These are phyloP conservation scores for Garcia nutans DNA, from an alignment of 345 rosid species.

Conservation along the genomic window DNA sequence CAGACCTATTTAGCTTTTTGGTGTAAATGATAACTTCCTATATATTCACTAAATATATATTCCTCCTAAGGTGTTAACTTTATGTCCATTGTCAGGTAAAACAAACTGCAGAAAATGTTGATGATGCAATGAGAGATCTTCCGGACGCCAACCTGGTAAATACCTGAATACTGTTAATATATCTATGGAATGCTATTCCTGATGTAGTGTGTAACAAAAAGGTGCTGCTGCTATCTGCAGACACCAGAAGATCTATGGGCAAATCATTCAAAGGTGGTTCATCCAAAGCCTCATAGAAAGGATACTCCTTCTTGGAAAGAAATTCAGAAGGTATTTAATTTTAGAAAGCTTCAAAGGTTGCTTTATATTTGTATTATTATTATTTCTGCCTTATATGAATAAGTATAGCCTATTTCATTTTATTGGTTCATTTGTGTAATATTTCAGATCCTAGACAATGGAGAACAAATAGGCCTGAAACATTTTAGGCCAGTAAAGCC, in stretches of 20 bases:
- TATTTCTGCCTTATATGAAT: background rate
- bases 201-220: conserved; percentile 3
- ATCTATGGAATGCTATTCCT: conserved; percentile 9
- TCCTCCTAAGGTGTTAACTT: conserved; percentile 2
- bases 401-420: background rate
- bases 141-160: conserved; percentile 90
- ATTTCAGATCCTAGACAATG: conserved; percentile 54
- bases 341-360: no score
- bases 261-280: conserved; percentile 75
- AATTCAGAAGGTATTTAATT: conserved; percentile 54
- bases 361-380: background rate
- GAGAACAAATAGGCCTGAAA: conserved; percentile 69
- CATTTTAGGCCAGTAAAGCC: conserved; percentile 89
- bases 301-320: conserved; percentile 71
- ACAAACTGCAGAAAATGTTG: conserved; percentile 81
- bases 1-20: background rate
- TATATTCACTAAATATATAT: no score
- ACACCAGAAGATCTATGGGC: conserved; percentile 94
- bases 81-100: conserved; percentile 53
- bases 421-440: background rate
- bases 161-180: conserved; percentile 1
- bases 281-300: conserved; percentile 86
- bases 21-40: no score
- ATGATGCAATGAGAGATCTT: conserved; percentile 90
- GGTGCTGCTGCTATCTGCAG: conserved; percentile 39